Evolutionary conservation across 1,139 yeast species (phyloP).

Genomic region (Saccharomyces hybrid): DNA sequence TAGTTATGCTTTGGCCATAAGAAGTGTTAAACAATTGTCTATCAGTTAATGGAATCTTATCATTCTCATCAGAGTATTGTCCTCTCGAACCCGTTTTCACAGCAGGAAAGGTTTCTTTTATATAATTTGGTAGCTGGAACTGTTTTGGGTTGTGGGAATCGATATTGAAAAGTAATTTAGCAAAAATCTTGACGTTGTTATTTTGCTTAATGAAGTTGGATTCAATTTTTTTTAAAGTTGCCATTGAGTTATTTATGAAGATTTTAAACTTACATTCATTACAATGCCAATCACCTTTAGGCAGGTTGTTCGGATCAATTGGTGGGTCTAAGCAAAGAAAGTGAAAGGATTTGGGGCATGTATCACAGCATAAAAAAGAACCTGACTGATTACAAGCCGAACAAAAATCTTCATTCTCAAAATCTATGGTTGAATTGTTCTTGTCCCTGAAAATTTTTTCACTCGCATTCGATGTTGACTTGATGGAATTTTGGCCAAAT

Average conservation of each 20-base stretch:
- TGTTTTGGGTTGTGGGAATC: slow-evolving; percentile 62
- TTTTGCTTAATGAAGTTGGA: slow-evolving; percentile 17
- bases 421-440: slow-evolving; percentile 13
- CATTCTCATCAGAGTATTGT: slow-evolving; percentile 56
- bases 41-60: slow-evolving; percentile 38
- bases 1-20: slow-evolving; percentile 38
- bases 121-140: slow-evolving; percentile 59
- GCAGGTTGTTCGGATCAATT: slow-evolving; percentile 59
- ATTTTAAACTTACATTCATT: slow-evolving; percentile 51
- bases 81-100: slow-evolving; percentile 64
- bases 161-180: slow-evolving; percentile 52
- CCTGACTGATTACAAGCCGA: slow-evolving; percentile 86
- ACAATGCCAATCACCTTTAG: slow-evolving; percentile 90
- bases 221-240: slow-evolving; percentile 20
- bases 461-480: slow-evolving; percentile 12
- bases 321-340: slow-evolving; percentile 92
- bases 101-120: slow-evolving; percentile 69
- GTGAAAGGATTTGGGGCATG: slow-evolving; percentile 88
- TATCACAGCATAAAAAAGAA: slow-evolving; percentile 83
- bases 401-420: slow-evolving; percentile 80
- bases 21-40: slow-evolving; percentile 37
- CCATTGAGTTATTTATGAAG: slow-evolving; percentile 19
- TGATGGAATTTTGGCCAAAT: slow-evolving; percentile 25
- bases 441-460: slow-evolving; percentile 12
- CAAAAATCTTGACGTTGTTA: slow-evolving; percentile 39